Evolutionary conservation across 78 protist genomes (phyloP).

Genomic region (Planoprotostelium fungivorum): DNA sequence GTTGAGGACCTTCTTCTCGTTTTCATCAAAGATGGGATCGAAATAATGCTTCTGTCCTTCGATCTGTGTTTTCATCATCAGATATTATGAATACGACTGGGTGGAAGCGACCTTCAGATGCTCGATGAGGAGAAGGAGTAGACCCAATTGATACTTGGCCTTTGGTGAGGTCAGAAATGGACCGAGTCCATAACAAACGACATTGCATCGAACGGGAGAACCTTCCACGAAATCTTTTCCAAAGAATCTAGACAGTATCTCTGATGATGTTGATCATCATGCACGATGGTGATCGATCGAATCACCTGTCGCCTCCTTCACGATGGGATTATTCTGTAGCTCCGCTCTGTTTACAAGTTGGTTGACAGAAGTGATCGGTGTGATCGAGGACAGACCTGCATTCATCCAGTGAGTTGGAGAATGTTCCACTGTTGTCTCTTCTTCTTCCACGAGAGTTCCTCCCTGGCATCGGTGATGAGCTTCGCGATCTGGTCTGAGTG

Average conservation of each 20-base stretch:
- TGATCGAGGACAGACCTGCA: neutral
- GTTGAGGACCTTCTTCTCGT: neutral
- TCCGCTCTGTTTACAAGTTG: neutral
- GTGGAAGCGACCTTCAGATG: neutral
- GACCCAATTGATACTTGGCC: neutral
- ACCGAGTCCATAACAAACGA: neutral
- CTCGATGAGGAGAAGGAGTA: neutral
- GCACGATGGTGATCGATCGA: neutral
- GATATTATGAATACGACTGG: too few relatives aligned
- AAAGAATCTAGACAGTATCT: neutral
- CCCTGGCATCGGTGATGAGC: neutral
- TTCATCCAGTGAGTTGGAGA: neutral
- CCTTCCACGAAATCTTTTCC: neutral
- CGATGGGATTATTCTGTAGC: neutral
- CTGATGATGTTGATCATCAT: neutral
- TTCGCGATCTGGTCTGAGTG: too few relatives aligned
- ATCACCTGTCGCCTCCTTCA: neutral
- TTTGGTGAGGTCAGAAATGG: neutral
- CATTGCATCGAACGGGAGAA: neutral
- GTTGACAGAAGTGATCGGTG: neutral
- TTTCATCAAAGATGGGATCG: neutral
- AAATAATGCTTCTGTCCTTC: neutral
- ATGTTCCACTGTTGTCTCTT: neutral
- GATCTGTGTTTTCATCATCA: too few relatives aligned
- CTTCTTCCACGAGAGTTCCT: neutral